phyloP scores from a whole-genome alignment of 2,329 filamentous ascomycete species.

The Arachnomyces sp. region DNA sequence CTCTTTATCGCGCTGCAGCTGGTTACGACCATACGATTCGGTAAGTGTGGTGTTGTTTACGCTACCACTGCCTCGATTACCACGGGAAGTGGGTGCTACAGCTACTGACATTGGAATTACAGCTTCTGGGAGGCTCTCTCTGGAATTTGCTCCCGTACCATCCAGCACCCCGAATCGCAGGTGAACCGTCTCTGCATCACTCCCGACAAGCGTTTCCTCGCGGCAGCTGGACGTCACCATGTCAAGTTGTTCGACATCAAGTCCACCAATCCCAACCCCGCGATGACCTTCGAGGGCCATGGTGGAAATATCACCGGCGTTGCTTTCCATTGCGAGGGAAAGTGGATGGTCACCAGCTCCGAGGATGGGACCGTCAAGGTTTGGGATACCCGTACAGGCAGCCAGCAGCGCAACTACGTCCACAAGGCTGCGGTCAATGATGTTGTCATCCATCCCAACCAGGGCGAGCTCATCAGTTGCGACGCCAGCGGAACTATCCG shows the following conservation, averaged over 20 bases:
- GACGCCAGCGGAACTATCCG: slow-evolving; percentile 86
- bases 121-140: slow-evolving; percentile 98
- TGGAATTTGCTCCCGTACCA: slow-evolving; percentile 94
- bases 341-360: slow-evolving; percentile 98
- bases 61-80: neutral
- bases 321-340: slow-evolving; percentile 95
- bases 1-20: slow-evolving; percentile 36
- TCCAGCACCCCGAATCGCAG: slow-evolving; percentile 95
- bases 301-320: slow-evolving; percentile 93
- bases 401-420: slow-evolving; percentile 84
- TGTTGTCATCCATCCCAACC: slow-evolving; percentile 98
- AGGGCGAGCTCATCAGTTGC: slow-evolving; percentile 95
- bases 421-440: slow-evolving; percentile 89
- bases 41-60: slow-evolving; percentile 34
- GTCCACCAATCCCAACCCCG: slow-evolving; percentile 88
- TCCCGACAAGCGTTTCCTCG: slow-evolving; percentile 92
- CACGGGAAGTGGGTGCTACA: slow-evolving; percentile 7
- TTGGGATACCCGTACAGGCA: slow-evolving; percentile 82
- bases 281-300: slow-evolving; percentile 92
- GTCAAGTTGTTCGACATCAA: slow-evolving; percentile 99
- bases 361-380: slow-evolving; percentile 97
- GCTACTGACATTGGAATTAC: slow-evolving; percentile 7
- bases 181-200: slow-evolving; percentile 98
- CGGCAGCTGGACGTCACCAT: slow-evolving; percentile 69
- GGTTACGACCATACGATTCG: slow-evolving; percentile 70